These are phyloP conservation scores for Metschnikowia noctiluminum DNA, from an alignment of 805 yeast species.

Conservation along the genomic window DNA sequence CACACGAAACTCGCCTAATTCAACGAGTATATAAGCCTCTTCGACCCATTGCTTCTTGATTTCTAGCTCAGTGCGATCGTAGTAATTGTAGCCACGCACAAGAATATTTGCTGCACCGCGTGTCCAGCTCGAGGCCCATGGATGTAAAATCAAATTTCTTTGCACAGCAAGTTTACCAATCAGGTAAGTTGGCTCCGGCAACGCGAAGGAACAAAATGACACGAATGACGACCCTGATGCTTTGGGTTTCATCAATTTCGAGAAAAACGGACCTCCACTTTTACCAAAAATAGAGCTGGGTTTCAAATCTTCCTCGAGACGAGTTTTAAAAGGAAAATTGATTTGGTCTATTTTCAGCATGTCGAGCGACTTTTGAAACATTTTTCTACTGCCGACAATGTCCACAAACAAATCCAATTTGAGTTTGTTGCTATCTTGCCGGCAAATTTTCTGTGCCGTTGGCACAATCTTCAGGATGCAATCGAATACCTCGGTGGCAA, in stretches of 20 bases:
- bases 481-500: conserved; percentile 36
- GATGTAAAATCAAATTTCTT: conserved; percentile 22
- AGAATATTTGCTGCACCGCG: conserved; percentile 28
- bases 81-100: conserved; percentile 31
- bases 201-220: conserved; percentile 33
- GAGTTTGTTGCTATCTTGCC: conserved; percentile 22
- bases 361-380: conserved; percentile 30
- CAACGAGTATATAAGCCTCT: conserved; percentile 29
- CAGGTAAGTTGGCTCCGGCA: conserved; percentile 32
- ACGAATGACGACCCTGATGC: conserved; percentile 28
- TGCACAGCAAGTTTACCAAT: conserved; percentile 27
- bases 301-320: conserved; percentile 12
- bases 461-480: conserved; percentile 26
- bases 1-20: conserved; percentile 28
- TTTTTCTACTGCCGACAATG: conserved; percentile 37
- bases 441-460: conserved; percentile 19
- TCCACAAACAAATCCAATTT: conserved; percentile 38
- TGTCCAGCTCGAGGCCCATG: conserved; percentile 38
- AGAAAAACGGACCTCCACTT: conserved; percentile 30
- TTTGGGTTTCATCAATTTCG: conserved; percentile 38
- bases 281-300: conserved; percentile 22
- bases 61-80: conserved; percentile 29
- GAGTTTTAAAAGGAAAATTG: conserved; percentile 26
- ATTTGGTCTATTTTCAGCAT: conserved; percentile 29
- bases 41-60: conserved; percentile 30